A percentile compares a stretch with the other conserved stretches of the same genome.
These are phyloP conservation scores for Clausena lansium DNA, from an alignment of 345 rosid species.

Conservation along the genomic window DNA sequence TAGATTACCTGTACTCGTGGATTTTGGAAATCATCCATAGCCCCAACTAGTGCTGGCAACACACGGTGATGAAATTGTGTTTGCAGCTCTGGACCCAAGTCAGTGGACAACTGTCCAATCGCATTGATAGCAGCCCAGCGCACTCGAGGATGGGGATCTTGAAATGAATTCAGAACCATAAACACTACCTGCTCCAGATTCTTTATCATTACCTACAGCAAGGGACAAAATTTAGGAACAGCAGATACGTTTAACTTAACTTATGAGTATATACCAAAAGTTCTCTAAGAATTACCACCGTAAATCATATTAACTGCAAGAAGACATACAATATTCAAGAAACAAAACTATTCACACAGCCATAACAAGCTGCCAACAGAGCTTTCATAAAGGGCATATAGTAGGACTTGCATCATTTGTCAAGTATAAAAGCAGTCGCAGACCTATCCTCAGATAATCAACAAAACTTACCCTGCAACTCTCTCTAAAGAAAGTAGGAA, in stretches of 20 bases:
- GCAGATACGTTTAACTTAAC: neutral
- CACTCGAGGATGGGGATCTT: constrained; percentile 66
- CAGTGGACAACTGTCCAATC: constrained; percentile 69
- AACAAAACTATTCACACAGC: neutral
- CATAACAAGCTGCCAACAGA: neutral
- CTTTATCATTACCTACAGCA: constrained; percentile 54
- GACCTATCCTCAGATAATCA: neutral
- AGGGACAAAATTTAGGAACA: constrained; percentile 6
- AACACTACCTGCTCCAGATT: constrained; percentile 60
- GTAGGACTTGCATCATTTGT: neutral
- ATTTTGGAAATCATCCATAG: constrained; percentile 73
- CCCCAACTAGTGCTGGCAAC: constrained; percentile 58
- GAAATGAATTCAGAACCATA: constrained; percentile 65
- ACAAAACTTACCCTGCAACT: neutral
- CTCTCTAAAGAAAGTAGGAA: neutral
- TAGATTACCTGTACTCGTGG: constrained; percentile 65
- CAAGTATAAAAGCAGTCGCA: neutral
- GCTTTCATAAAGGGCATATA: neutral
- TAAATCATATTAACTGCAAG: neutral
- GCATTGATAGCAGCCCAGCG: constrained; percentile 84
- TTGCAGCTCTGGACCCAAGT: constrained; percentile 76
- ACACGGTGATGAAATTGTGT: constrained; percentile 54
- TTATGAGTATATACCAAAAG: neutral
- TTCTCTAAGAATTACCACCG: neutral
- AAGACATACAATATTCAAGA: neutral